Evolutionary conservation across 495 filamentous ascomycete species (phyloP), one percentile per base, ranked within the genome.

Genomic region (Tuber borchii): DNA sequence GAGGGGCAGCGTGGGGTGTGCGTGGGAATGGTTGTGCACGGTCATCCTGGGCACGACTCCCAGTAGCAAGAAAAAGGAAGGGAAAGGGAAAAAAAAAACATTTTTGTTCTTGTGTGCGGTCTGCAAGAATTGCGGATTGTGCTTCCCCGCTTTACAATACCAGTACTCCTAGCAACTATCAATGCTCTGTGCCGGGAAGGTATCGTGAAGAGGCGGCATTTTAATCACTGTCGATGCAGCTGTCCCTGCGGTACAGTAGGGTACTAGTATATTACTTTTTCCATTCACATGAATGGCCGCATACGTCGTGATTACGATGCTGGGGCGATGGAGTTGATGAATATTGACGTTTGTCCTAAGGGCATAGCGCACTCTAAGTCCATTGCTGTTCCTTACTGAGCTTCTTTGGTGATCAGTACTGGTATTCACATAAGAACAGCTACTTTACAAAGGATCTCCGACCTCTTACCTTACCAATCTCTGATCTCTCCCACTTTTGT

Each of bases 141-240:
- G 65, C 40, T 79, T 79, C 78, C 78, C 78, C 78, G 76, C 77
- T 79, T 76, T 75, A 51, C 40, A 45, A 12, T 45, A 16, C 12
- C 17, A 34, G 56, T 34, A 34, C 56, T 14, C 51, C 51, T 61
- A 12, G 56, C 31, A 31, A 14, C 56, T 4, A 65, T 65, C 56
- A 31, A 7, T 65, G 14, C 0, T 8, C 6, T 65, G 56, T 65
- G n/a, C 56, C 12, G 26, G 56, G 26, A 26, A 34, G 56, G 56
- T 65, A 17, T 34, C 56, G 6, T 34, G 26, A 34, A 65, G 31
- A 16, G 56, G 26, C 4, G 12, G 26, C 1, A 65, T 65, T 65
- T 34, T 19, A 17, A 65, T 65, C 26, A 31, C 26, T 2, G 56
- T 26, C 26, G 1, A 19, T 65, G 56, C 56, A 8, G 14, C 26